Base-by-base conservation (phyloP, 2,329 filamentous ascomycete species). In the Plectosphaerella plurivora region DNA sequence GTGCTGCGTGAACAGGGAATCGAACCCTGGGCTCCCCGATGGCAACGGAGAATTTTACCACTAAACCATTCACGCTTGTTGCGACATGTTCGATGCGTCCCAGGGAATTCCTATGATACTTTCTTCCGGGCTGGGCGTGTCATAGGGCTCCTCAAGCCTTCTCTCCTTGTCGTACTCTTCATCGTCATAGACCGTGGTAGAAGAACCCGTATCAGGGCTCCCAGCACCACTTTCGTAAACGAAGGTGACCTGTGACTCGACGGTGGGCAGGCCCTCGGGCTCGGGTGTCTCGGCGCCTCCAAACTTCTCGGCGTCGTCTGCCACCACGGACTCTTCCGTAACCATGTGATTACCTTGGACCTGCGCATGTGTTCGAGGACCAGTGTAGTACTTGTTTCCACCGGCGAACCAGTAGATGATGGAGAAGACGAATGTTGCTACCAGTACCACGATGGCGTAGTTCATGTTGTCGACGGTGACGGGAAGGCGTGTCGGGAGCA, bases 401-500 rank as follows among this genome's bases (percentile, higher is more conserved):
- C 62, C 58, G 49, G 71, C 56, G 53, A 65, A 73, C 76, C 76
- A 81, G 60, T 74, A 79, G 12, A 66, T 39, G 18, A 66, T 56
- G 0, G 77, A 66, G 55, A 74, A 64, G 25, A 72, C 20, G 20
- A 78, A 64, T 41, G 80, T 77, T 39, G 70, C 70, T 5, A 62
- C 69, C 39, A 80, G 59, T 57, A 78, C 78, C 12, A 74, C 76
- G 35, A 72, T 68, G n/a, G 77, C 77, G 59, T 80, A 81, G 65
- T 81, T 81, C 78, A 81, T 81, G 53, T 69, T 79, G 25, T 70
- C 65, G 10, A 74, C 64, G 2, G 65, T 67, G 22, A 78, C 75
- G 0, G 78, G 78, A 53, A 66, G 63, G 11, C 64, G 64, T 0
- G 76, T 79, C 1, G 78, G 78, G 56, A 80, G 68, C 56, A 81